phyloP scores from a whole-genome alignment of 2,329 filamentous ascomycete species.

The Trichoderma arundinaceum region DNA sequence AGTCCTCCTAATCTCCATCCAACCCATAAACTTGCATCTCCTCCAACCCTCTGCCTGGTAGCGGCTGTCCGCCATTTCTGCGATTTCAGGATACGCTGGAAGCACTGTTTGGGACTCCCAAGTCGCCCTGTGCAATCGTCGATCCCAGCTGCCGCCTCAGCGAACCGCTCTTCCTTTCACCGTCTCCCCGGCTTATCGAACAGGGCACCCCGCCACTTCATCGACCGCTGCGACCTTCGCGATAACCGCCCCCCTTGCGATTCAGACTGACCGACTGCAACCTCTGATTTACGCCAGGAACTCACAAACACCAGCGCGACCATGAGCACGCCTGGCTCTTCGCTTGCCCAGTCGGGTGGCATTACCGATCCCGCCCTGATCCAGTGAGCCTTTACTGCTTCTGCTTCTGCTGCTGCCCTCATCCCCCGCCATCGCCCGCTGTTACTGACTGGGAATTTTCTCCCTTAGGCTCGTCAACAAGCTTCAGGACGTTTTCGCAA shows the following conservation, averaged over 20 bases:
- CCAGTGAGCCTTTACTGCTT: conserved; percentile 54
- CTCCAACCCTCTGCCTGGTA: conserved; percentile 28
- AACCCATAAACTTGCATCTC: conserved; percentile 34
- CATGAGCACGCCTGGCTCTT: conserved; percentile 43
- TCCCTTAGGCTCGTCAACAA: conserved; percentile 84
- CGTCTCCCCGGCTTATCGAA: conserved; percentile 30
- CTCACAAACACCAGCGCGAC: conserved; percentile 31
- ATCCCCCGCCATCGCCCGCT: conserved; percentile 15
- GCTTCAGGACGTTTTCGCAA: conserved; percentile 98
- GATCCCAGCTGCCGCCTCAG: neutral
- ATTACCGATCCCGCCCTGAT: conserved; percentile 71
- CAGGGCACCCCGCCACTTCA: conserved; percentile 26
- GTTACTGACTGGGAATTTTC: conserved; percentile 28
- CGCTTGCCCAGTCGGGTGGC: conserved; percentile 57
- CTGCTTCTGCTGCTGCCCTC: conserved; percentile 27
- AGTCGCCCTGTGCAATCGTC: neutral
- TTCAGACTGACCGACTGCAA: conserved; percentile 3
- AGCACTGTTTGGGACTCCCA: conserved; percentile 16
- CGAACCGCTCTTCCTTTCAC: conserved; percentile 10
- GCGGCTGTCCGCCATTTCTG: conserved; percentile 22
- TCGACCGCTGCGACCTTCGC: conserved; percentile 18
- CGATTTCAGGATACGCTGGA: conserved; percentile 19
- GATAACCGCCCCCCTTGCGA: conserved; percentile 18
- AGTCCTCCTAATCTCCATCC: conserved; percentile 43
- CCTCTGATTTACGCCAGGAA: neutral